phyloP scores from a whole-genome alignment of 1,284 basidiomycete species.

The Mycosarcoma maydis region DNA sequence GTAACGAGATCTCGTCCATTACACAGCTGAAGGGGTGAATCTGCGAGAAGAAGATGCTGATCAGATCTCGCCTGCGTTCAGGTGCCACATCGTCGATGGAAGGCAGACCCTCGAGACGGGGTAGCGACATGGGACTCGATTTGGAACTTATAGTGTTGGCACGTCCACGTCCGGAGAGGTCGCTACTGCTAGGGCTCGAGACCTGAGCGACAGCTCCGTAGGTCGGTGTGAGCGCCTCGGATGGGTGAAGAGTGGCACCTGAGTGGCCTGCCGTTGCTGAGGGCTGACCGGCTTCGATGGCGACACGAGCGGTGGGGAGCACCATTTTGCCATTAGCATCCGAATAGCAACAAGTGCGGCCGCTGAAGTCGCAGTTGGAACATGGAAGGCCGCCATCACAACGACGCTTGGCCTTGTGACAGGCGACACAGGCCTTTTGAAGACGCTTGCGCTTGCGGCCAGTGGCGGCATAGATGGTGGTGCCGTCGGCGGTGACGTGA shows the following conservation, averaged over 20 bases:
- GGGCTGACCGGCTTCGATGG: conserved; percentile 24
- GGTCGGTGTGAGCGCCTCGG: conserved; percentile 23
- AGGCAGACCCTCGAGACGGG: conserved; percentile 22
- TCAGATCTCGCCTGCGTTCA: conserved; percentile 42
- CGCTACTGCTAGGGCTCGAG: conserved; percentile 27
- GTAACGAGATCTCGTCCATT: conserved; percentile 69
- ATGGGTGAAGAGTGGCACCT: conserved; percentile 21
- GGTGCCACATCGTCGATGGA: conserved; percentile 39
- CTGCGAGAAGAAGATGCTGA: conserved; percentile 67
- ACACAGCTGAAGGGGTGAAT: conserved; percentile 68
- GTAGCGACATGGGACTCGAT: conserved; percentile 33
- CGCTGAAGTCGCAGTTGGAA: conserved; percentile 70
- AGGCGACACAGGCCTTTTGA: conserved; percentile 61
- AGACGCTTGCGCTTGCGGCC: conserved; percentile 62
- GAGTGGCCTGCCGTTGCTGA: conserved; percentile 1
- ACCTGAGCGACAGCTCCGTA: conserved; percentile 15
- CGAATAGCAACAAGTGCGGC: conserved; percentile 67
- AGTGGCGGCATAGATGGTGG: conserved; percentile 52
- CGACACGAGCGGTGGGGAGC: conserved; percentile 43
- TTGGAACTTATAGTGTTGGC: conserved; percentile 41
- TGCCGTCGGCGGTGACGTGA: conserved; percentile 43
- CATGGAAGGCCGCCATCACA: conserved; percentile 71
- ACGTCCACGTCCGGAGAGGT: conserved; percentile 27
- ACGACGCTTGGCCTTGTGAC: conserved; percentile 69
- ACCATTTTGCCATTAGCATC: conserved; percentile 54